These are phyloP conservation scores for Epichloe bromicola DNA, from an alignment of 2,329 filamentous ascomycete species.

Conservation along the genomic window DNA sequence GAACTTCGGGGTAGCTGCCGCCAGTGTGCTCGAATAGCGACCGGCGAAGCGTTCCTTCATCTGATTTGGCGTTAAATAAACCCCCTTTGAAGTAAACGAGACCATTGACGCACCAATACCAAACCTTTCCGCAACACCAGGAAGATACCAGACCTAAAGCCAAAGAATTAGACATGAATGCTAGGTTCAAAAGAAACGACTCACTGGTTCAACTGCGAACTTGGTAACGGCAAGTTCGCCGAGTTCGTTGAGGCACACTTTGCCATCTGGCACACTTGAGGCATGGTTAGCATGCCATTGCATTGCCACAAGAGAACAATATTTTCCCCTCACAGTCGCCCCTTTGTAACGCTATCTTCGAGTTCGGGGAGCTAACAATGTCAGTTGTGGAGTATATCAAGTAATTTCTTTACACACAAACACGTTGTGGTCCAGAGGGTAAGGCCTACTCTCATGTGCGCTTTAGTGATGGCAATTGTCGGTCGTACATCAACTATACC, in stretches of 20 bases:
- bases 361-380: conserved; percentile 62
- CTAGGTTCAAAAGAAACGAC: conserved; percentile 14
- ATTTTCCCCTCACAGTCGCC: conserved; percentile 46
- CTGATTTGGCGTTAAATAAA: conserved; percentile 27
- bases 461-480: conserved; percentile 82
- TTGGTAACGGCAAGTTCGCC: conserved; percentile 93
- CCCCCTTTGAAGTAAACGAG: neutral
- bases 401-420: neutral
- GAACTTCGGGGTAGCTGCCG: conserved; percentile 74
- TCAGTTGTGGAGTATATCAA: neutral
- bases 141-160: conserved; percentile 59
- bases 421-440: neutral
- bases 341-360: conserved; percentile 70
- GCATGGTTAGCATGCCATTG: neutral
- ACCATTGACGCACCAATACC: conserved; percentile 52
- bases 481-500: conserved; percentile 64
- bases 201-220: conserved; percentile 85
- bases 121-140: conserved; percentile 82
- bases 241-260: conserved; percentile 72
- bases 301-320: neutral
- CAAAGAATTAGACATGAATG: neutral
- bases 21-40: conserved; percentile 92
- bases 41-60: conserved; percentile 75
- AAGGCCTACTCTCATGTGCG: conserved; percentile 65
- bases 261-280: conserved; percentile 58